A percentile compares a stretch with the other conserved stretches of the same genome.
Evolutionary conservation across 1,284 basidiomycete genomes (phyloP).

Genomic region (Heterobasidion irregulare): DNA sequence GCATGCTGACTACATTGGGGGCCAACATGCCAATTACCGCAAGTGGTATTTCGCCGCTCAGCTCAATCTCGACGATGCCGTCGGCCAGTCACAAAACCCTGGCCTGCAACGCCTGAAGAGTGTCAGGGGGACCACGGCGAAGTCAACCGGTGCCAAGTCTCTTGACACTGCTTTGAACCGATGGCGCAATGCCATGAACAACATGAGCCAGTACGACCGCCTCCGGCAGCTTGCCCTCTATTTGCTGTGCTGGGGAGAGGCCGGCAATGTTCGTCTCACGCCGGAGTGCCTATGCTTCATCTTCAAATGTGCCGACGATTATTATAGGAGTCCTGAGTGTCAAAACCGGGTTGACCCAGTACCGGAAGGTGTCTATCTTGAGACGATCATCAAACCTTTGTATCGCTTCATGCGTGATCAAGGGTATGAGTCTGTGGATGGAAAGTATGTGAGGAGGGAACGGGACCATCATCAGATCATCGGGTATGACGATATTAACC

Average conservation of each 20-base stretch:
- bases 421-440: conserved; percentile 93
- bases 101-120: conserved; percentile 85
- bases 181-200: conserved; percentile 98
- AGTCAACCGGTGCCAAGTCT: conserved; percentile 69
- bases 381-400: conserved; percentile 88
- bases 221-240: conserved; percentile 94
- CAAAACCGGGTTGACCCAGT: conserved; percentile 93
- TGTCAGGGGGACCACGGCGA: conserved; percentile 56
- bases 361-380: conserved; percentile 91
- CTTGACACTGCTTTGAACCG: conserved; percentile 88
- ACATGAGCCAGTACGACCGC: conserved; percentile 98
- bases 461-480: conserved; percentile 94
- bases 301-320: conserved; percentile 99
- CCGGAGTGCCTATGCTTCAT: conserved; percentile 99
- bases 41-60: conserved; percentile 99
- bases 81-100: conserved; percentile 92
- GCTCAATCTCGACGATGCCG: conserved; percentile 97
- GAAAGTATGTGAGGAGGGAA: conserved; percentile 92
- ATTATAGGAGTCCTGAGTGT: conserved; percentile 97
- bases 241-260: conserved; percentile 97
- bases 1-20: conserved; percentile 98
- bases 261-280: conserved; percentile 93
- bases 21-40: conserved; percentile 93
- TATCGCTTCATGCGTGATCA: conserved; percentile 97
- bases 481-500: conserved; percentile 99